A percentile compares a stretch with the other conserved stretches of the same genome.
phyloP scores from a whole-genome alignment of 345 rosid species.

The Linum tenue region DNA sequence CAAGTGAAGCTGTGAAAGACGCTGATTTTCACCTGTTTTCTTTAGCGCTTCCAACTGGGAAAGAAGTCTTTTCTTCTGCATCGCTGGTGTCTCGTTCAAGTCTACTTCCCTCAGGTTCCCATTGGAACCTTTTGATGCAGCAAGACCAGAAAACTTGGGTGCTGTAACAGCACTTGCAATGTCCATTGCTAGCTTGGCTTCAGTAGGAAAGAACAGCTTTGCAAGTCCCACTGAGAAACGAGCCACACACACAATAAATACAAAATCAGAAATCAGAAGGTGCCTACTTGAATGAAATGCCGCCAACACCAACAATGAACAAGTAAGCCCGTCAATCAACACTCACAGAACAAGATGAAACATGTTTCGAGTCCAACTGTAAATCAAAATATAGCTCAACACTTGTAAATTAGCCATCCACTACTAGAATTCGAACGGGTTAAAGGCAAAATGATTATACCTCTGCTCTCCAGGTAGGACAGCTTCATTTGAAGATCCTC shows the following conservation, averaged over 20 bases:
- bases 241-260: not conserved
- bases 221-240: constrained; percentile 77
- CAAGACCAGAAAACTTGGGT: constrained; percentile 50
- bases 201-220: constrained; percentile 66
- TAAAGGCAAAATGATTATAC: constrained; percentile 24
- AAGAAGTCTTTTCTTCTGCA: constrained; percentile 56
- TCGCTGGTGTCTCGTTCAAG: constrained; percentile 74
- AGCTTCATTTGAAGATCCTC: constrained; percentile 89
- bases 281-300: not conserved
- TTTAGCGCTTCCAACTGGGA: constrained; percentile 75
- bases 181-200: constrained; percentile 92
- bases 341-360: not conserved
- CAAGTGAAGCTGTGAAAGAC: not conserved
- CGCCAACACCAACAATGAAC: not conserved
- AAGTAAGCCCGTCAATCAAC: too few species aligned
- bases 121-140: constrained; percentile 44
- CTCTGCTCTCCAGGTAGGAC: constrained; percentile 89
- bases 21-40: constrained; percentile 60
- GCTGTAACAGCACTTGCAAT: constrained; percentile 68
- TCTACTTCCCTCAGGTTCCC: constrained; percentile 74
- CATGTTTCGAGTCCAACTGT: not conserved
- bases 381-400: too few species aligned
- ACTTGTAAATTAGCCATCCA: too few species aligned
- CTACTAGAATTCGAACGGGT: too few species aligned
- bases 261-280: not conserved